A percentile compares a stretch with the other conserved stretches of the same genome.
phyloP scores from a whole-genome alignment of 2,329 filamentous ascomycete genomes.

The Hymenoscyphus scutula region DNA sequence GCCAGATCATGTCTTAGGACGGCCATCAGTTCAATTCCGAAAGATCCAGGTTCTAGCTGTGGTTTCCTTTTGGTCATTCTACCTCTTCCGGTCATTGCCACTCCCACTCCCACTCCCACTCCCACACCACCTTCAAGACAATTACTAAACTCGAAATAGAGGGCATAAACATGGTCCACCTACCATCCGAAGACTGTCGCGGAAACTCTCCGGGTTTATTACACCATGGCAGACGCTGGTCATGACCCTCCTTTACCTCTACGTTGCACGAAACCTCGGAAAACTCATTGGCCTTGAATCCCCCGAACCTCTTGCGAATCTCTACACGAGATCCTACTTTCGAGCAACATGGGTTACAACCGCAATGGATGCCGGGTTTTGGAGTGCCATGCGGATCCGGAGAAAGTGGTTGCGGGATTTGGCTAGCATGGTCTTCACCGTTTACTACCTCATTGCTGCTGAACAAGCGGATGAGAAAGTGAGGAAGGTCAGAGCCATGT shows the following conservation, averaged over 20 bases:
- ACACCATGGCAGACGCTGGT: slow-evolving; percentile 90
- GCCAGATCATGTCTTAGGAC: slow-evolving; percentile 85
- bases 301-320: slow-evolving; percentile 88
- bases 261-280: slow-evolving; percentile 88
- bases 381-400: slow-evolving; percentile 93
- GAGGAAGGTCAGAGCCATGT: slow-evolving; percentile 76
- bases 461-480: slow-evolving; percentile 97
- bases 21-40: slow-evolving; percentile 86
- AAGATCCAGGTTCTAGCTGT: slow-evolving; percentile 91
- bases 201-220: slow-evolving; percentile 64
- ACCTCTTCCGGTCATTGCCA: slow-evolving; percentile 64
- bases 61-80: slow-evolving; percentile 85
- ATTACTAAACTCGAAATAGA: slow-evolving; percentile 44
- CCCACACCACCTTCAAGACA: background rate
- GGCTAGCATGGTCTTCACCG: slow-evolving; percentile 76
- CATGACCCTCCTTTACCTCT: slow-evolving; percentile 85
- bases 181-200: slow-evolving; percentile 66
- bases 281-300: slow-evolving; percentile 88
- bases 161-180: slow-evolving; percentile 89
- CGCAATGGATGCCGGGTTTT: slow-evolving; percentile 92
- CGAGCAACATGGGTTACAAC: slow-evolving; percentile 96
- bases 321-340: slow-evolving; percentile 91
- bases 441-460: slow-evolving; percentile 89
- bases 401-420: slow-evolving; percentile 79
- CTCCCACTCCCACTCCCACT: background rate